Conservation (phyloP, 2,329 filamentous ascomycete genomes). For the Pseudogymnoascus sp. region DNA sequence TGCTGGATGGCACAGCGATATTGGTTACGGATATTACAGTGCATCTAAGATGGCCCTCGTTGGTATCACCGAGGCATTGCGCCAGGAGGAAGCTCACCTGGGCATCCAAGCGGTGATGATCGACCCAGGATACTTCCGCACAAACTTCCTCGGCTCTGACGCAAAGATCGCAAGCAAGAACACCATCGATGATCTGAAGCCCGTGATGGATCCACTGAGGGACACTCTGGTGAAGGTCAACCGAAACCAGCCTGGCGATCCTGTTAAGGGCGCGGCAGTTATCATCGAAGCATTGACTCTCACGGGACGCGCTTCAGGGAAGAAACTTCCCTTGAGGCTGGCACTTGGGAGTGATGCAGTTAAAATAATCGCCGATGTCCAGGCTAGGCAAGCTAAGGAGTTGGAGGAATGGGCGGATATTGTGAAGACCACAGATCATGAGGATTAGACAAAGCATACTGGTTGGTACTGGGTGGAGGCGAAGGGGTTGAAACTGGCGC, state of each 20-base stretch:
- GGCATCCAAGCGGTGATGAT: slow-evolving; percentile 37
- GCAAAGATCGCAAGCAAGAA: slow-evolving; percentile 5
- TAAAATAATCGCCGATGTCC: slow-evolving; percentile 23
- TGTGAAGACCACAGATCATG: slow-evolving; percentile 17
- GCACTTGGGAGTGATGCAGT: slow-evolving; percentile 31
- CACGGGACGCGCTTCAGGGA: slow-evolving; percentile 26
- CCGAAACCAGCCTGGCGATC: slow-evolving; percentile 33
- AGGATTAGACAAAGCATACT: not conserved
- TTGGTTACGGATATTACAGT: slow-evolving; percentile 36
- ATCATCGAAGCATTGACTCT: slow-evolving; percentile 32
- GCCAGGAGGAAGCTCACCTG: slow-evolving; percentile 36
- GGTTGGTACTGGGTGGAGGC: too few relatives aligned
- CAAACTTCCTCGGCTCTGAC: slow-evolving; percentile 33
- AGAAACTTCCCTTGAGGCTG: slow-evolving; percentile 26
- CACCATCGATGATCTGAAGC: slow-evolving; percentile 10
- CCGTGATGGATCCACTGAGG: not conserved
- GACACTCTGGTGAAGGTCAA: slow-evolving; percentile 23
- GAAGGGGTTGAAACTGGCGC: not conserved
- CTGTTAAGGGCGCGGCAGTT: slow-evolving; percentile 29
- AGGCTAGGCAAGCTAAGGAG: slow-evolving; percentile 15
- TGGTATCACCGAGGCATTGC: slow-evolving; percentile 35
- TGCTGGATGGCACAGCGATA: slow-evolving; percentile 33
- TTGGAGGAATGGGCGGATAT: slow-evolving; percentile 18
- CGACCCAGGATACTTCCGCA: slow-evolving; percentile 44
- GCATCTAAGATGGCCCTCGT: slow-evolving; percentile 39